phyloP scores from a whole-genome alignment of 192 early-diverging fungal genomes.

The Coemansia brasiliensis region DNA sequence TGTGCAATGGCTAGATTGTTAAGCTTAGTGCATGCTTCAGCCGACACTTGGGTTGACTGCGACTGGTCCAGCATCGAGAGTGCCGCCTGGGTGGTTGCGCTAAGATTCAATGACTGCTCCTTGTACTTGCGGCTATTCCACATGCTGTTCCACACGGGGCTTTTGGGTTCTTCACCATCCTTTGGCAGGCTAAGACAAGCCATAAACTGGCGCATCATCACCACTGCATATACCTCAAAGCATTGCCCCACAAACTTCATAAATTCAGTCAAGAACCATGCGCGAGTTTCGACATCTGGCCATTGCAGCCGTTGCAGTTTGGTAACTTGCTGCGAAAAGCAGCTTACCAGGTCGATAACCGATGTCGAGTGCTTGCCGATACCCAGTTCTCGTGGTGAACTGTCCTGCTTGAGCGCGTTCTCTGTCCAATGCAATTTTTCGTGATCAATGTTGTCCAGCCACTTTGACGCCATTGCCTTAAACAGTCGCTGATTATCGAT shows the following conservation, averaged over 20 bases:
- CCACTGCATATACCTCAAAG: slow-evolving; percentile 48
- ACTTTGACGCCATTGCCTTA: slow-evolving; percentile 24
- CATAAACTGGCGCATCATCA: slow-evolving; percentile 51
- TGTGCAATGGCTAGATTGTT: slow-evolving; percentile 49
- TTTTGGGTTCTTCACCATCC: slow-evolving; percentile 18
- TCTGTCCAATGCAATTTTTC: slow-evolving; percentile 39
- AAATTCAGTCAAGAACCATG: slow-evolving; percentile 47
- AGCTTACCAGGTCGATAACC: slow-evolving; percentile 48
- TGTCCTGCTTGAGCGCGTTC: slow-evolving; percentile 51
- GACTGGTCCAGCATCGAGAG: slow-evolving; percentile 45
- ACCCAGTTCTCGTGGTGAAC: slow-evolving; percentile 25
- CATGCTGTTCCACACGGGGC: slow-evolving; percentile 43
- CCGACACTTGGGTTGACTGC: slow-evolving; percentile 25
- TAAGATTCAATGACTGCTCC: slow-evolving; percentile 38
- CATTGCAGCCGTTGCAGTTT: slow-evolving; percentile 38
- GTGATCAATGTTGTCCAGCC: slow-evolving; percentile 43
- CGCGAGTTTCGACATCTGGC: slow-evolving; percentile 50
- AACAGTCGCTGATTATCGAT: slow-evolving; percentile 44
- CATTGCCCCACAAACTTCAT: slow-evolving; percentile 39
- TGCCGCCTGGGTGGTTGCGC: slow-evolving; percentile 33
- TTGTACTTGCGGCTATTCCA: slow-evolving; percentile 52
- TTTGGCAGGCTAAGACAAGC: slow-evolving; percentile 18
- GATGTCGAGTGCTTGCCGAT: slow-evolving; percentile 56
- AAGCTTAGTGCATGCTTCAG: slow-evolving; percentile 50
- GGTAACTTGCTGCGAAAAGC: slow-evolving; percentile 51